These are phyloP conservation scores for Blastobotrys chiropterorum DNA, from an alignment of 805 yeast species.

Conservation along the genomic window DNA sequence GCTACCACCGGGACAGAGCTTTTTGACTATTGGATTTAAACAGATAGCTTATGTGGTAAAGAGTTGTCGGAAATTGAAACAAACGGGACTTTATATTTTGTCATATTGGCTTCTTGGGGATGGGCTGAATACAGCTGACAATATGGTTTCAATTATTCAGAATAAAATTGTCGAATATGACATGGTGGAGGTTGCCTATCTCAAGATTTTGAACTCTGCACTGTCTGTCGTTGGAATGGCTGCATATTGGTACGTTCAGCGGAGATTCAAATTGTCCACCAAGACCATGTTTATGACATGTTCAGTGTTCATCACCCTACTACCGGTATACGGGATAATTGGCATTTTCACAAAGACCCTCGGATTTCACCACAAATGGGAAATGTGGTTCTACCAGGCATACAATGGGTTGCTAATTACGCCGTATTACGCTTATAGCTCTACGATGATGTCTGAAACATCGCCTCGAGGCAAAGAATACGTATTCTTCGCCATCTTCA, in stretches of 20 bases:
- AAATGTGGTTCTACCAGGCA: constrained; percentile 15
- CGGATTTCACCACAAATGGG: constrained; percentile 17
- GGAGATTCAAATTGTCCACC: constrained; percentile 11
- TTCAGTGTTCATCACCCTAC: constrained; percentile 13
- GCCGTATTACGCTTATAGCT: constrained; percentile 14
- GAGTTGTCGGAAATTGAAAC: constrained; percentile 12
- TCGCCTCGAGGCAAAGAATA: constrained; percentile 14
- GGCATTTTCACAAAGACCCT: constrained; percentile 14
- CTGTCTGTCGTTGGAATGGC: constrained; percentile 10
- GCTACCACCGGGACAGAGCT: constrained; percentile 11
- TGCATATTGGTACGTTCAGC: constrained; percentile 14
- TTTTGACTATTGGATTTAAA: constrained; percentile 10
- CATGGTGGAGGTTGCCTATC: constrained; percentile 11
- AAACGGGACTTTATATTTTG: constrained; percentile 11
- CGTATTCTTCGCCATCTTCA: constrained; percentile 15
- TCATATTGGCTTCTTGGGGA: constrained; percentile 14
- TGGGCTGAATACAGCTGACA: constrained; percentile 15
- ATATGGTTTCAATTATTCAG: constrained; percentile 13
- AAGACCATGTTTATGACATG: constrained; percentile 14
- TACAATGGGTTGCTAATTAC: constrained; percentile 14
- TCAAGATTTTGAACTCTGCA: constrained; percentile 12
- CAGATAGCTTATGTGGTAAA: constrained; percentile 11
- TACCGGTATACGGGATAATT: constrained; percentile 15
- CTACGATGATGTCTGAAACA: constrained; percentile 15
- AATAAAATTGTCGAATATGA: constrained; percentile 14